phyloP scores from a whole-genome alignment of 495 filamentous ascomycete genomes.

The Lophium mytilinum region DNA sequence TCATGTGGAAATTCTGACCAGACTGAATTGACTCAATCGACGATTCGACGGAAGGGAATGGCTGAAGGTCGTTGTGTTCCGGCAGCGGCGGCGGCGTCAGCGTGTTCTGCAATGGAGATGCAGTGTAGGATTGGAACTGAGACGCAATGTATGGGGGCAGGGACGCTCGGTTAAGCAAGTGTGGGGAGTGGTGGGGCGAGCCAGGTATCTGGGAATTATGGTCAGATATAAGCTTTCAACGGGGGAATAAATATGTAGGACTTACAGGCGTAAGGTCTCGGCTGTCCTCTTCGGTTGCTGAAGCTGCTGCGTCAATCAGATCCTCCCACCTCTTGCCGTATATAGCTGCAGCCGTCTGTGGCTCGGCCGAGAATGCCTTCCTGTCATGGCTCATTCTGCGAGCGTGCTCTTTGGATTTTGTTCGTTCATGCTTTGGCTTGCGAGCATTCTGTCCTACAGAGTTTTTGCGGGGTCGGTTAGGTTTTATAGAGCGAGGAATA shows the following conservation, averaged over 20 bases:
- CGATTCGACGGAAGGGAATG: slow-evolving; percentile 79
- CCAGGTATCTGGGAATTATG: slow-evolving; percentile 37
- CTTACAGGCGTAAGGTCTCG: slow-evolving; percentile 73
- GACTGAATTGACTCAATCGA: slow-evolving; percentile 49
- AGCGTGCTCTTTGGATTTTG: slow-evolving; percentile 59
- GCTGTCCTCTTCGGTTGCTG: slow-evolving; percentile 86
- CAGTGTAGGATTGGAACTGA: slow-evolving; percentile 67
- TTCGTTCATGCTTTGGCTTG: slow-evolving; percentile 67
- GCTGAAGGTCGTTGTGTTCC: slow-evolving; percentile 52
- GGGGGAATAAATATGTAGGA: slow-evolving; percentile 10
- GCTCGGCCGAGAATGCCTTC: slow-evolving; percentile 79
- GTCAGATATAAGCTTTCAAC: neutral
- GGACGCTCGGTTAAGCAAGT: slow-evolving; percentile 64
- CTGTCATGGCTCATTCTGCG: slow-evolving; percentile 63
- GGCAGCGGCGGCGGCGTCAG: slow-evolving; percentile 68
- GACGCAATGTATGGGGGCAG: slow-evolving; percentile 58
- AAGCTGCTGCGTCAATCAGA: slow-evolving; percentile 83
- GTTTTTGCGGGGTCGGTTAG: slow-evolving; percentile 67
- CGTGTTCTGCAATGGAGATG: slow-evolving; percentile 77
- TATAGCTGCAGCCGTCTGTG: slow-evolving; percentile 54
- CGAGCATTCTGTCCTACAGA: slow-evolving; percentile 69
- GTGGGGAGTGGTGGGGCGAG: slow-evolving; percentile 54
- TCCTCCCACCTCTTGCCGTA: slow-evolving; percentile 91
- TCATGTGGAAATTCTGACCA: slow-evolving; percentile 59
- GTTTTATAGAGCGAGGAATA: slow-evolving; percentile 56